These are phyloP conservation scores for Fusarium cyanostomum DNA, from an alignment of 2,329 filamentous ascomycete species.

Conservation along the genomic window DNA sequence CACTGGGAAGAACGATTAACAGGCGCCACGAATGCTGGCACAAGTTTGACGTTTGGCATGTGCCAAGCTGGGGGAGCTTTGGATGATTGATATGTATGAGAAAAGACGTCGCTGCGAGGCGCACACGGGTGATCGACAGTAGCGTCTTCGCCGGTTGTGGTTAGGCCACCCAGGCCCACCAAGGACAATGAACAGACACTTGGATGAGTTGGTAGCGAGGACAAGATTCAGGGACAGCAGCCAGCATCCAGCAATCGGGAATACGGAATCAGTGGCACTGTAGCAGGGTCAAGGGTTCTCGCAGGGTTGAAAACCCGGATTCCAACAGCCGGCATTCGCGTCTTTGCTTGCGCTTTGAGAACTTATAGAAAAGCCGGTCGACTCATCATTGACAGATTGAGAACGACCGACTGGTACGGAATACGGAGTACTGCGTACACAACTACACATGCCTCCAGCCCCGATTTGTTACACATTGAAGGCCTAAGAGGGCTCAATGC, in stretches of 20 bases:
- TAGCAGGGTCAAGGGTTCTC: conserved; percentile 1
- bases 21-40: background rate
- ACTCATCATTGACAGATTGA: conserved; percentile 9
- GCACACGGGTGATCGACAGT: conserved; percentile 44
- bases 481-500: conserved; percentile 5
- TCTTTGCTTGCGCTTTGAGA: too few relatives aligned
- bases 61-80: conserved; percentile 24
- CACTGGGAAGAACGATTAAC: background rate
- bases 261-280: conserved; percentile 9
- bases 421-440: background rate
- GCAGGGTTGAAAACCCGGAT: conserved; percentile 10
- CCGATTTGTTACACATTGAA: conserved; percentile 7
- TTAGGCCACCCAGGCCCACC: conserved; percentile 19
- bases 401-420: background rate
- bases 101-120: conserved; percentile 24
- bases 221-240: conserved; percentile 7
- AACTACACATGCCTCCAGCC: background rate
- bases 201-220: conserved; percentile 4
- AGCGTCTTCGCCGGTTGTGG: conserved; percentile 35
- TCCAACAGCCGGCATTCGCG: conserved; percentile 1
- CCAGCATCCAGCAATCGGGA: conserved; percentile 30
- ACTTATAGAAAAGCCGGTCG: too few relatives aligned
- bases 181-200: background rate
- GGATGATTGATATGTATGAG: conserved; percentile 12
- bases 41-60: conserved; percentile 24